phyloP scores from a whole-genome alignment of 2,329 filamentous ascomycete species.

The Diplocarpon mali region DNA sequence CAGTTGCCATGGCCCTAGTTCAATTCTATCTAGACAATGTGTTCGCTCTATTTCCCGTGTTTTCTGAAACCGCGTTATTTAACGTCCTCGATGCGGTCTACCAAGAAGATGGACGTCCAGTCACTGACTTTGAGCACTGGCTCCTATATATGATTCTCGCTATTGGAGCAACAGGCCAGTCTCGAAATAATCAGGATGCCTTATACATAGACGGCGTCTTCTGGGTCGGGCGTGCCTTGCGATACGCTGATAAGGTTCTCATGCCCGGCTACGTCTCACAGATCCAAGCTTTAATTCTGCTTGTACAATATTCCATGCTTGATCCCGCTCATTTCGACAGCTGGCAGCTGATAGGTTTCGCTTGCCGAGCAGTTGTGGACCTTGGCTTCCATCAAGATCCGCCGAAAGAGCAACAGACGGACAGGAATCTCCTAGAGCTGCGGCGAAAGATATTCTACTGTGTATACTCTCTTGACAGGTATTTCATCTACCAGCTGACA shows the following conservation, averaged over 20 bases:
- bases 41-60: slow-evolving; percentile 69
- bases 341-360: slow-evolving; percentile 89
- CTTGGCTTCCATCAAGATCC: slow-evolving; percentile 90
- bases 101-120: slow-evolving; percentile 49
- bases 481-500: slow-evolving; percentile 19
- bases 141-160: slow-evolving; percentile 83
- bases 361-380: slow-evolving; percentile 77
- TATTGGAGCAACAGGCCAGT: slow-evolving; percentile 66
- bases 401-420: slow-evolving; percentile 54
- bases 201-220: slow-evolving; percentile 47
- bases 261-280: slow-evolving; percentile 75
- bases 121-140: slow-evolving; percentile 66
- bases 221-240: slow-evolving; percentile 54
- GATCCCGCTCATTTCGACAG: slow-evolving; percentile 87
- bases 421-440: slow-evolving; percentile 61
- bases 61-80: slow-evolving; percentile 69
- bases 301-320: slow-evolving; percentile 82
- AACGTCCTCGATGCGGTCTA: slow-evolving; percentile 75
- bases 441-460: slow-evolving; percentile 81
- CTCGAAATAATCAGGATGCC: slow-evolving; percentile 54
- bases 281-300: slow-evolving; percentile 75
- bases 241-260: slow-evolving; percentile 71
- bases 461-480: slow-evolving; percentile 83
- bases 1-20: slow-evolving; percentile 56
- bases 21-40: slow-evolving; percentile 80